Percentiles rank a stretch among this genome's conserved stretches.
These are phyloP conservation scores for Colletotrichum sp. DNA, from an alignment of 2,329 filamentous ascomycete species.

Conservation along the genomic window DNA sequence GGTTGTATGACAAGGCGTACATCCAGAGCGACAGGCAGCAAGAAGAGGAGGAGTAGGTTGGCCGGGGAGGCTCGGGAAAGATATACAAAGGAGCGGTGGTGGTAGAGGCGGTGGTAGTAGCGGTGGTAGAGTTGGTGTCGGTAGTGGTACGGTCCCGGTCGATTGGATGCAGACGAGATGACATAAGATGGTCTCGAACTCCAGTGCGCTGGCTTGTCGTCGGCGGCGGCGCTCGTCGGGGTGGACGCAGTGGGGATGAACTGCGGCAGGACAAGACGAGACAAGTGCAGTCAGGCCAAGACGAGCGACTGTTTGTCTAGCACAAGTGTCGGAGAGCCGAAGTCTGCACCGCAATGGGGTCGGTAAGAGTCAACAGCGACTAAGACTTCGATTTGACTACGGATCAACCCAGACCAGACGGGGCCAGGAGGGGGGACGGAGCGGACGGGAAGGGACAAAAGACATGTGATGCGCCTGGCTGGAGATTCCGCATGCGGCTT, in stretches of 20 bases:
- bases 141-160: constrained; percentile 17
- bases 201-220: constrained; percentile 1
- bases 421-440: background rate
- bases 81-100: constrained; percentile 10
- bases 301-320: background rate
- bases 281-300: background rate
- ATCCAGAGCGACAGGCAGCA: background rate
- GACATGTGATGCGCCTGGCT: constrained; percentile 17
- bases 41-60: background rate
- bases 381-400: background rate
- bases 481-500: constrained; percentile 16
- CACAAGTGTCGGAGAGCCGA: constrained; percentile 6
- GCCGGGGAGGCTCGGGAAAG: background rate
- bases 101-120: background rate
- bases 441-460: constrained; percentile 2
- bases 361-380: background rate
- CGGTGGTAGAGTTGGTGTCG: background rate
- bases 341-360: constrained; percentile 15
- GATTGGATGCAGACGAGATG: constrained; percentile 21
- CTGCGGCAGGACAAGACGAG: background rate
- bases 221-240: constrained; percentile 14
- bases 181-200: constrained; percentile 20
- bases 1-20: constrained; percentile 3
- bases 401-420: background rate
- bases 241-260: background rate